phyloP scores from a whole-genome alignment of 768 basidiomycete species.

The Leccinum pellstonianum region DNA sequence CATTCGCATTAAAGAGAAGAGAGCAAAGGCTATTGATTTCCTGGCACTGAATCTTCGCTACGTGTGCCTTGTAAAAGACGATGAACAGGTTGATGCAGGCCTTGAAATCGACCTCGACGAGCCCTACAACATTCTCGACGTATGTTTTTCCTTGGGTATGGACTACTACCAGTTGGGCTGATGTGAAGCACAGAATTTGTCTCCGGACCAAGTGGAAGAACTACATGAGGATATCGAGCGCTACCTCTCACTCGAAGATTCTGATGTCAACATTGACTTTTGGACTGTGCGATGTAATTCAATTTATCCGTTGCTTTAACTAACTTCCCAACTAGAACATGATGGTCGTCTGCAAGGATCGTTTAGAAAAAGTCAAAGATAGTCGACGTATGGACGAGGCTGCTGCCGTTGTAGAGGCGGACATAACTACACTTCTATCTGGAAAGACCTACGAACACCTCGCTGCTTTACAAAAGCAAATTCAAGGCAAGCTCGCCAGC shows the following conservation, averaged over 20 bases:
- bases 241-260: conserved; percentile 84
- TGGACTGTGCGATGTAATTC: conserved; percentile 72
- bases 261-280: conserved; percentile 88
- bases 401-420: conserved; percentile 77
- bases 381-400: conserved; percentile 64
- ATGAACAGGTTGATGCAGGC: conserved; percentile 80
- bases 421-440: conserved; percentile 76
- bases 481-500: conserved; percentile 84
- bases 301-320: neutral
- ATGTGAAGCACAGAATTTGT: conserved; percentile 62
- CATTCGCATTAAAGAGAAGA: conserved; percentile 92
- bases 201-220: conserved; percentile 85
- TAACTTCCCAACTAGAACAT: conserved; percentile 63
- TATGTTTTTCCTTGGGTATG: conserved; percentile 37
- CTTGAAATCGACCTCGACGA: conserved; percentile 98
- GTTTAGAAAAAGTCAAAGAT: conserved; percentile 70
- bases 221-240: conserved; percentile 92
- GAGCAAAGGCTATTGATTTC: conserved; percentile 99
- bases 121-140: conserved; percentile 96
- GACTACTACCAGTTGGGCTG: neutral
- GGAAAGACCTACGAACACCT: conserved; percentile 89
- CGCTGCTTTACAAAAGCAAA: conserved; percentile 74
- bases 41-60: conserved; percentile 94
- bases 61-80: conserved; percentile 72
- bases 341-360: conserved; percentile 95